Conservation (phyloP, 2,329 filamentous ascomycete species). For the Iodosphaeria phyllophila region DNA sequence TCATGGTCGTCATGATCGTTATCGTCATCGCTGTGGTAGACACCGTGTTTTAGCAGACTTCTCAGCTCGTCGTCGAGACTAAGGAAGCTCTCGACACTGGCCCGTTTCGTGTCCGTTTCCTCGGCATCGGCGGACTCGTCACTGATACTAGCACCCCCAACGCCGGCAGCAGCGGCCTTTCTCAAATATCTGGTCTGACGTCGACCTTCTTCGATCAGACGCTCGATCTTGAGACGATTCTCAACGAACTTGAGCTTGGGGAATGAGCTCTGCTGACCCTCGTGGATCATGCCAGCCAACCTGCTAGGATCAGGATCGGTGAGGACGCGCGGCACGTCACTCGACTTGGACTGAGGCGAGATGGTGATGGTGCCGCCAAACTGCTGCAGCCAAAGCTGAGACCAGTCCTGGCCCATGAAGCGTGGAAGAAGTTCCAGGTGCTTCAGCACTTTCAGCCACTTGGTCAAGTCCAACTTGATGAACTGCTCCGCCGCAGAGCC, state of each 20-base stretch:
- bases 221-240: constrained; percentile 74
- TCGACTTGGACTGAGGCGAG: constrained; percentile 66
- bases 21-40: too few species aligned
- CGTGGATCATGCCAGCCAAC: constrained; percentile 74
- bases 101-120: too few species aligned
- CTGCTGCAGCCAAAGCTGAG: constrained; percentile 84
- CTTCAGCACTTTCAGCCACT: constrained; percentile 90
- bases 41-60: too few species aligned
- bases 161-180: too few species aligned
- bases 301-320: constrained; percentile 61
- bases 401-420: constrained; percentile 89
- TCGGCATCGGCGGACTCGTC: too few species aligned
- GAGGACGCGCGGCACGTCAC: constrained; percentile 75
- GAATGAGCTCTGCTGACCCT: constrained; percentile 76
- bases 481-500: constrained; percentile 87
- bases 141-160: too few species aligned
- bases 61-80: too few species aligned
- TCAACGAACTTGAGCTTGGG: constrained; percentile 81
- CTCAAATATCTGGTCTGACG: too few species aligned
- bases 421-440: constrained; percentile 84
- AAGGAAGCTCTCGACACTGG: too few species aligned
- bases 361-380: constrained; percentile 93
- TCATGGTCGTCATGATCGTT: too few species aligned
- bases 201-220: constrained; percentile 40
- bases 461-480: constrained; percentile 88